Evolutionary conservation across 2,329 filamentous ascomycete species (phyloP).

Genomic region (Curvularia eragrostidis): DNA sequence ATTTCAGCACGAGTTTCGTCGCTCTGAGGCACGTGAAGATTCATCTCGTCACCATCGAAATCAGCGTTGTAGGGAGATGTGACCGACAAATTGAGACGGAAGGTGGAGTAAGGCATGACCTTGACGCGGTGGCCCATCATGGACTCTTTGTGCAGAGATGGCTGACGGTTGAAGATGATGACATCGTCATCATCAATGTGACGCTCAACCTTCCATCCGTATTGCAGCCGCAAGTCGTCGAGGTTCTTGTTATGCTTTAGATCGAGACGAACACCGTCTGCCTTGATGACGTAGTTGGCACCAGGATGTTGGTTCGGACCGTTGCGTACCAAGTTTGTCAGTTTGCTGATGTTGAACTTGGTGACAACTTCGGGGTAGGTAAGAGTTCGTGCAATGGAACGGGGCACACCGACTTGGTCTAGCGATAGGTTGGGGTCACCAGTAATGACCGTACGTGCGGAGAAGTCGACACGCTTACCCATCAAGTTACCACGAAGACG

Average conservation of each 20-base stretch:
- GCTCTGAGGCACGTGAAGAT: conserved; percentile 97
- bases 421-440: conserved; percentile 96
- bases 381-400: conserved; percentile 88
- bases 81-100: conserved; percentile 95
- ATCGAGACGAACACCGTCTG: conserved; percentile 93
- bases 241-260: conserved; percentile 90
- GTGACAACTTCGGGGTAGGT: conserved; percentile 98
- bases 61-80: conserved; percentile 99
- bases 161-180: conserved; percentile 99
- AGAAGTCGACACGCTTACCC: conserved; percentile 96
- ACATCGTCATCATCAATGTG: conserved; percentile 96
- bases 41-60: conserved; percentile 99
- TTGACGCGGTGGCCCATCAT: conserved; percentile 99
- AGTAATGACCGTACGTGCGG: conserved; percentile 98
- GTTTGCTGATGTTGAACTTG: conserved; percentile 93
- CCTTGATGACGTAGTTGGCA: conserved; percentile 93
- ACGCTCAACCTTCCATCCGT: conserved; percentile 98
- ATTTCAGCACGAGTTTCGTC: conserved; percentile 97
- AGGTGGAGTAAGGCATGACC: conserved; percentile 99
- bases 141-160: conserved; percentile 98
- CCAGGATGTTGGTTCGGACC: conserved; percentile 95
- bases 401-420: conserved; percentile 95
- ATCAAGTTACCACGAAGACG: conserved; percentile 98
- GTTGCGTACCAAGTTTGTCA: conserved; percentile 88
- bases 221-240: conserved; percentile 84